These are phyloP conservation scores for Fraxinus americana DNA, from an alignment of 257 asterid genomes.

Conservation along the genomic window DNA sequence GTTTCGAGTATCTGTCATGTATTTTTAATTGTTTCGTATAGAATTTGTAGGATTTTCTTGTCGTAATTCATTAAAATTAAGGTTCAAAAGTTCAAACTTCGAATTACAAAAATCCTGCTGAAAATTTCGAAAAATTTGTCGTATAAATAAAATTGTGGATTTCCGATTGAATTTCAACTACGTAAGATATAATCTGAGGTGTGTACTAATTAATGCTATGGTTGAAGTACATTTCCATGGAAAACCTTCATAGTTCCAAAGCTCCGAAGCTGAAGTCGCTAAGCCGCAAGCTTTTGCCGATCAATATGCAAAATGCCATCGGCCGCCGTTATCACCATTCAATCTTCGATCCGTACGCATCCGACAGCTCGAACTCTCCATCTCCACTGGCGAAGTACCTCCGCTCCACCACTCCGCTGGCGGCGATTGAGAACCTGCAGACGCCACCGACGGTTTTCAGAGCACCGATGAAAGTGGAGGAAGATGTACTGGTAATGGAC, in stretches of 20 bases:
- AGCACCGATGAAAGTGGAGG: constrained; percentile 64
- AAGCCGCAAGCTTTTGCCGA: constrained; percentile 41
- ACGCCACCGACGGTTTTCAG: constrained; percentile 31
- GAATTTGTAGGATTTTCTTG: constrained; percentile 4
- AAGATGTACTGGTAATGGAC: constrained; percentile 81
- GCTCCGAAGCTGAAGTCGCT: constrained; percentile 40
- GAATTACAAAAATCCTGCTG: background rate
- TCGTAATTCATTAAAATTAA: background rate
- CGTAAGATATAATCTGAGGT: background rate
- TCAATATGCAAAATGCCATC: constrained; percentile 31
- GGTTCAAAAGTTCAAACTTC: constrained; percentile 6
- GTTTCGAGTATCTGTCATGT: background rate
- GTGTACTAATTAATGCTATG: constrained; percentile 16
- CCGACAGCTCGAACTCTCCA: constrained; percentile 50
- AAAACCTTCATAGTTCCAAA: constrained; percentile 38
- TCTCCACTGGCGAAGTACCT: constrained; percentile 46
- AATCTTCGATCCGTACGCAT: constrained; percentile 58
- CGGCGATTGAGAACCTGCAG: constrained; percentile 33
- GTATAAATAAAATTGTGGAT: background rate
- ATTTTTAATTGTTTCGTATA: background rate
- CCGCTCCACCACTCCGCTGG: constrained; percentile 37
- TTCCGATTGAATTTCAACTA: background rate
- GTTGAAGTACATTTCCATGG: constrained; percentile 49
- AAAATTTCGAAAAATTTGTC: constrained; percentile 22
- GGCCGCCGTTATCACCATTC: constrained; percentile 33